phyloP scores from a whole-genome alignment of 2,329 filamentous ascomycete genomes.

The Colletotrichum phormii region DNA sequence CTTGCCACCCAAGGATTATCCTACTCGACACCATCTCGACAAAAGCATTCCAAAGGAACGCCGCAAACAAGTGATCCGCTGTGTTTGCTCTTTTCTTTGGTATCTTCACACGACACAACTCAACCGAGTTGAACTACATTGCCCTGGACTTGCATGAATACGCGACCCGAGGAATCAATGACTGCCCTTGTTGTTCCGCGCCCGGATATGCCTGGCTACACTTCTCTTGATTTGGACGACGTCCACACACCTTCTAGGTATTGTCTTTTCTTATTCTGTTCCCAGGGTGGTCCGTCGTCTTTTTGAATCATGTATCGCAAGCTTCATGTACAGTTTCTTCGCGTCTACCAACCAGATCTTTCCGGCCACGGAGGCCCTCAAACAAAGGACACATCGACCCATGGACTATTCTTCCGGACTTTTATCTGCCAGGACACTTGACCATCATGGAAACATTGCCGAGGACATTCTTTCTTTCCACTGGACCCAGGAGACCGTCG shows the following conservation, averaged over 20 bases:
- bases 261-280: slow-evolving; percentile 62
- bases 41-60: slow-evolving; percentile 24
- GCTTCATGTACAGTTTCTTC: slow-evolving; percentile 45
- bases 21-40: slow-evolving; percentile 27
- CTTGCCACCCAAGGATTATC: slow-evolving; percentile 38
- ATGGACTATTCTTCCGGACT: slow-evolving; percentile 16
- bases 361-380: slow-evolving; percentile 26
- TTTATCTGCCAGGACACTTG: slow-evolving; percentile 11
- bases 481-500: slow-evolving; percentile 28
- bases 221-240: slow-evolving; percentile 67
- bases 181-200: slow-evolving; percentile 61
- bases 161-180: slow-evolving; percentile 58
- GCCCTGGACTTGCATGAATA: slow-evolving; percentile 39
- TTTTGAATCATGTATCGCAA: slow-evolving; percentile 44
- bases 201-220: slow-evolving; percentile 67
- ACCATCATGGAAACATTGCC: slow-evolving; percentile 15
- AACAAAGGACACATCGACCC: slow-evolving; percentile 30
- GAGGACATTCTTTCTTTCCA: background rate
- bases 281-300: slow-evolving; percentile 56
- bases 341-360: slow-evolving; percentile 32
- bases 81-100: slow-evolving; percentile 26
- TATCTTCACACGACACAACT: slow-evolving; percentile 29
- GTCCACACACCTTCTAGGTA: slow-evolving; percentile 72
- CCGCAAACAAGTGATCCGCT: slow-evolving; percentile 21
- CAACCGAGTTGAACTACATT: slow-evolving; percentile 29